phyloP scores from a whole-genome alignment of 371 early-diverging fungal genomes.

The Syncephalastrum sp. region DNA sequence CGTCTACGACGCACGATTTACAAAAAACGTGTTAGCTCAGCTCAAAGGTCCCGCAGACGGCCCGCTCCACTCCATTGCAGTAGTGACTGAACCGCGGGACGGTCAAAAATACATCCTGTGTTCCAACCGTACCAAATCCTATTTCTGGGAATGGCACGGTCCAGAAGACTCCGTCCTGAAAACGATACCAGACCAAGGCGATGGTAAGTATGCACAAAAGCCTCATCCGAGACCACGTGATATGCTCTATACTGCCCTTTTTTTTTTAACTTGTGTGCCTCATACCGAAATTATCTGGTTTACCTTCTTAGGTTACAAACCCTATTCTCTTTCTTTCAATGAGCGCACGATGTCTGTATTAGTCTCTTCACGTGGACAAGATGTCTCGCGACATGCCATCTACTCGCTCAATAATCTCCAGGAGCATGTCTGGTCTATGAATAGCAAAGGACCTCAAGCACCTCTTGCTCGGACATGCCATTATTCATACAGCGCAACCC shows the following conservation, averaged over 20 bases:
- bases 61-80: slow-evolving; percentile 13
- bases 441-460: slow-evolving; percentile 10
- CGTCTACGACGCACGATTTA: slow-evolving; percentile 40
- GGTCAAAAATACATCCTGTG: slow-evolving; percentile 9
- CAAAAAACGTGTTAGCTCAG: slow-evolving; percentile 12
- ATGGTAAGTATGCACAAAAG: slow-evolving; percentile 7
- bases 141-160: slow-evolving; percentile 11
- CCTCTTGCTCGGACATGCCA: slow-evolving; percentile 14
- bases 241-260: too few species aligned
- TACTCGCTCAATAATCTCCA: too few species aligned
- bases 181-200: neutral
- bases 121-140: slow-evolving; percentile 10
- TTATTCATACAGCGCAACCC: neutral
- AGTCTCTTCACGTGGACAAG: slow-evolving; percentile 7
- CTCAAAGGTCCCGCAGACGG: slow-evolving; percentile 1
- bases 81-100: neutral
- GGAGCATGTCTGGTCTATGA: slow-evolving; percentile 5
- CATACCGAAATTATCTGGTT: neutral
- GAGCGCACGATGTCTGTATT: neutral
- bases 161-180: slow-evolving; percentile 1
- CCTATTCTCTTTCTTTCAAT: slow-evolving; percentile 15
- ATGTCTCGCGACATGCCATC: too few species aligned
- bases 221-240: too few species aligned
- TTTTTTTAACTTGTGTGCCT: neutral
- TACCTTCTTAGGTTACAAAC: slow-evolving; percentile 13